Conservation (phyloP, 495 filamentous ascomycete genomes). For the Copromyces sp. region DNA sequence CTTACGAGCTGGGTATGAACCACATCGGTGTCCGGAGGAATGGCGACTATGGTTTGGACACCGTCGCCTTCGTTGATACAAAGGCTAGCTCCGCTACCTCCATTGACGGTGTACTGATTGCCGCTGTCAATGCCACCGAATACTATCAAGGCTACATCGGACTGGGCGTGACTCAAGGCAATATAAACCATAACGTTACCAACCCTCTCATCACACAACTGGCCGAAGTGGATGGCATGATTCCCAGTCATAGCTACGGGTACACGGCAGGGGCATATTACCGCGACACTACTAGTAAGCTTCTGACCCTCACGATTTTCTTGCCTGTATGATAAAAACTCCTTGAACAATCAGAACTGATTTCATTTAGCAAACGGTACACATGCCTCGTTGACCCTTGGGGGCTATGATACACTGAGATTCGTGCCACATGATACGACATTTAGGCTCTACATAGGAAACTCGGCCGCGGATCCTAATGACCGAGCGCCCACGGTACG, state of each 20-base stretch:
- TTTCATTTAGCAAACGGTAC: slow-evolving; percentile 23
- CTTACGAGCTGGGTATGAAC: slow-evolving; percentile 44
- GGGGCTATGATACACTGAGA: slow-evolving; percentile 53
- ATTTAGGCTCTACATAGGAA: slow-evolving; percentile 33
- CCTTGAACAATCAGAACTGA: not conserved
- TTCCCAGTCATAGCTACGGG: slow-evolving; percentile 55
- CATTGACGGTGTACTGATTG: slow-evolving; percentile 40
- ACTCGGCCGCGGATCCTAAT: slow-evolving; percentile 17
- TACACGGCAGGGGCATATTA: slow-evolving; percentile 60
- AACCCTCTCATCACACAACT: slow-evolving; percentile 31
- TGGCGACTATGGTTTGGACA: slow-evolving; percentile 53
- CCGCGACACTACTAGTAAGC: slow-evolving; percentile 27
- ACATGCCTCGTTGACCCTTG: slow-evolving; percentile 49
- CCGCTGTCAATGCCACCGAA: slow-evolving; percentile 43
- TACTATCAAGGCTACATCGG: slow-evolving; percentile 52
- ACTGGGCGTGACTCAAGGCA: slow-evolving; percentile 37
- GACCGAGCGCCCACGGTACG: slow-evolving; percentile 40
- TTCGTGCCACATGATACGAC: slow-evolving; percentile 44
- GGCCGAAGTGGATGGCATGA: slow-evolving; percentile 38
- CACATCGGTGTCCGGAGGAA: slow-evolving; percentile 41
- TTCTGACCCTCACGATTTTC: not conserved
- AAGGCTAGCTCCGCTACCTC: slow-evolving; percentile 29
- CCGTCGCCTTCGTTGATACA: slow-evolving; percentile 34
- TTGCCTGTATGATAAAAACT: not conserved
- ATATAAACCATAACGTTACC: slow-evolving; percentile 27